phyloP scores from a whole-genome alignment of 192 early-diverging fungal species.

The Umbelopsis vinacea region DNA sequence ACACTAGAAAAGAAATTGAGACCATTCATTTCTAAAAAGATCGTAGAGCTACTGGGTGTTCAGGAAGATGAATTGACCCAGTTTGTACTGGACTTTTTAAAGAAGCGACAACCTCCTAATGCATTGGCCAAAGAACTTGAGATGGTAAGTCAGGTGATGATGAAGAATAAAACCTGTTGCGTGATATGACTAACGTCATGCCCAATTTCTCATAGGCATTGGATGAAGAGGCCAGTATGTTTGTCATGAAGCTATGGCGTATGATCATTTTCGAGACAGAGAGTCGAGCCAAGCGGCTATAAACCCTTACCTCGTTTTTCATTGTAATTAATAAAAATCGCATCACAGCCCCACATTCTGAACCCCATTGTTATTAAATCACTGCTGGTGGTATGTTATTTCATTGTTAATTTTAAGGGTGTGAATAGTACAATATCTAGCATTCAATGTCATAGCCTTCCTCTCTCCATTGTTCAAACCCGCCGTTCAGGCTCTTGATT shows the following conservation, averaged over 20 bases:
- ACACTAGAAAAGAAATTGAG: constrained; percentile 69
- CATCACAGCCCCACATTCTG: background rate
- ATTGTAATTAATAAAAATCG: constrained; percentile 19
- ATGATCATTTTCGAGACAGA: constrained; percentile 88
- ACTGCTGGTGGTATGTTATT: no score
- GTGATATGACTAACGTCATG: background rate
- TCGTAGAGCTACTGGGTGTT: constrained; percentile 80
- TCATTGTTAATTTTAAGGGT: background rate
- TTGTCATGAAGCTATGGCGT: constrained; percentile 91
- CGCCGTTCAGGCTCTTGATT: constrained; percentile 51
- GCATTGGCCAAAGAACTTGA: constrained; percentile 79
- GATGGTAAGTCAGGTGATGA: constrained; percentile 51
- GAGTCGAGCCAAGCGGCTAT: constrained; percentile 56
- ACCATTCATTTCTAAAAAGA: constrained; percentile 79
- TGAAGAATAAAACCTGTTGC: no score
- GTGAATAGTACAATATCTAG: background rate
- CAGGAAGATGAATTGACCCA: constrained; percentile 77
- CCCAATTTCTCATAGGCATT: constrained; percentile 62
- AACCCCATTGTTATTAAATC: background rate
- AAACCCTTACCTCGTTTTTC: constrained; percentile 21
- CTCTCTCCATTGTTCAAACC: constrained; percentile 56
- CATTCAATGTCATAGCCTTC: constrained; percentile 47
- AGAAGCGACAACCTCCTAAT: constrained; percentile 64
- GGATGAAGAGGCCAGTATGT: constrained; percentile 84
- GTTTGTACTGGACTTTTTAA: constrained; percentile 79